Evolutionary conservation across 2,329 filamentous ascomycete species (phyloP), one percentile per base, ranked within the genome.

Genomic region (Periconia digitata): DNA sequence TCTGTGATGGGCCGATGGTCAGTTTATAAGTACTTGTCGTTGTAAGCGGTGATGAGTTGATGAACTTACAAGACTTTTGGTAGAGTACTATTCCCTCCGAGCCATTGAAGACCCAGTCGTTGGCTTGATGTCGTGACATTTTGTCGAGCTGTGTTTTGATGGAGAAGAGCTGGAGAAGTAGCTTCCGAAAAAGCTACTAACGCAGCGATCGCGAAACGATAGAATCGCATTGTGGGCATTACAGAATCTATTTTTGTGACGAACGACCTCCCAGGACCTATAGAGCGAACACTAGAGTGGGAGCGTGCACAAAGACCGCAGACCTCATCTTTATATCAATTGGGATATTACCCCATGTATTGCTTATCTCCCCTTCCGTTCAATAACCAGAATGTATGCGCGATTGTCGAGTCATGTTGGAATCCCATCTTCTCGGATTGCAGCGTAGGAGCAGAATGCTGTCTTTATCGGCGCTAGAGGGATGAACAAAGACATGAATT

Each of bases 41-140:
- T 39, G 10, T 12, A 15, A 8, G 17, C 8, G 8, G 20, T 24
- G 40, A 32, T 32, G 8, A 12, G n/a, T 32, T 10, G 27, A 12
- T 22, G 15, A 8, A 40, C 58, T 23, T 50, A 63, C 59, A 63
- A 55, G n/a, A 63, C 44, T 35, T 61, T 63, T n/a, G 59, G 59
- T 12, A 63, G 47, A 24, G 40, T 53, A 24, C 55, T 62, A 38
- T 63, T 62, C 17, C 51, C 46, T 24, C 60, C 57, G 1, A 62
- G 24, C 60, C 60, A 63, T 39, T 48, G 48, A 0, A 63, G 37
- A 37, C 59, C 57, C 17, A 63, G 50, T 32, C 60, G 47, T 24
- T 63, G 50, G 44, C 60, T 63, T 2, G 60, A 53, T n/a, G 60
- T 60, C 3, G 49, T 52, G 21, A 21, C 37, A 40, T 51, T 49